phyloP scores from a whole-genome alignment of 2,329 filamentous ascomycete genomes.

The Erysiphe pisi region DNA sequence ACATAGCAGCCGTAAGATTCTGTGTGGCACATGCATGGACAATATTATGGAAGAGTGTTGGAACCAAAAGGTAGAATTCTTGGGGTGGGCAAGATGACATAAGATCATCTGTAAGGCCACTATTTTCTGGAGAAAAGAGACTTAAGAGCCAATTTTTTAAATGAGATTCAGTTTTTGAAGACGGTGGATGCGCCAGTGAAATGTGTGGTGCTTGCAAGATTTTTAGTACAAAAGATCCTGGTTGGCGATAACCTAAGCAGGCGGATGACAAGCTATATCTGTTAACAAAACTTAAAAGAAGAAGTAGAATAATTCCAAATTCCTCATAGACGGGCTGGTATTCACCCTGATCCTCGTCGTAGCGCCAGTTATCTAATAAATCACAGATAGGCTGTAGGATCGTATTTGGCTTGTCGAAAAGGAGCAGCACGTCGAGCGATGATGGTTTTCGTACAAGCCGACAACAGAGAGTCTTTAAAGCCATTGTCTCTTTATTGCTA shows the following conservation, averaged over 20 bases:
- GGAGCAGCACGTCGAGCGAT: slow-evolving; percentile 61
- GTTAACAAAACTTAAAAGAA: slow-evolving; percentile 63
- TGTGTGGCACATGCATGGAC: slow-evolving; percentile 58
- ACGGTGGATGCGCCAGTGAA: slow-evolving; percentile 45
- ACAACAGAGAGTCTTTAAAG: slow-evolving; percentile 63
- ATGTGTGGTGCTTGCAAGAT: slow-evolving; percentile 52
- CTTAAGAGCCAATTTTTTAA: slow-evolving; percentile 66
- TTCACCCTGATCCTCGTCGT: slow-evolving; percentile 73
- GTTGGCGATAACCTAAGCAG: slow-evolving; percentile 51
- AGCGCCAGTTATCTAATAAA: slow-evolving; percentile 66
- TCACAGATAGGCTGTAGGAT: slow-evolving; percentile 64
- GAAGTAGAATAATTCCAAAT: slow-evolving; percentile 63
- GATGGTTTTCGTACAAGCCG: slow-evolving; percentile 62
- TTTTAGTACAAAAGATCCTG: slow-evolving; percentile 58
- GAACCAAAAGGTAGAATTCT: slow-evolving; percentile 68
- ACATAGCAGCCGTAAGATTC: slow-evolving; percentile 54
- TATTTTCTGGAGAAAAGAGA: slow-evolving; percentile 62
- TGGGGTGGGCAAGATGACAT: slow-evolving; percentile 74
- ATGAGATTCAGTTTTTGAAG: slow-evolving; percentile 52
- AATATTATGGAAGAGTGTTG: slow-evolving; percentile 65
- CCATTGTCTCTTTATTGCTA: slow-evolving; percentile 63
- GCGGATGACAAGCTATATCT: slow-evolving; percentile 56
- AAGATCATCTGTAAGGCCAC: slow-evolving; percentile 65
- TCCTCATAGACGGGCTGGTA: slow-evolving; percentile 81
- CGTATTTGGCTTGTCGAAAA: slow-evolving; percentile 61